Evolutionary conservation across 1,139 yeast species (phyloP), one percentile per base, ranked within the genome.

Genomic region (Zygotorulaspora mrakii): DNA sequence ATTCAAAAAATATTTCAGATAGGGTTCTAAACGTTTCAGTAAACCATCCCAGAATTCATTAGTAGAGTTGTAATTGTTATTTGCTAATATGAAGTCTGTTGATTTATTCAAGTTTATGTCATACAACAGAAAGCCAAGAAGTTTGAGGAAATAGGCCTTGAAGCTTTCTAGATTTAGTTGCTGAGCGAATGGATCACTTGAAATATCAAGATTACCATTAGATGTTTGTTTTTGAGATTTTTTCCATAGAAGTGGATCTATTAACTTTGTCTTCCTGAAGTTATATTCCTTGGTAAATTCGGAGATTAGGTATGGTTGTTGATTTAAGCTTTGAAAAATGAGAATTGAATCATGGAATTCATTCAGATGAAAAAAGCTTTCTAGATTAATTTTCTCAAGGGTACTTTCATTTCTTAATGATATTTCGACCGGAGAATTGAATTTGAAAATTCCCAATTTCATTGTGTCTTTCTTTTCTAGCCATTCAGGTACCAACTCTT

Each of bases 351-450:
- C 96, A 59, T 78, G 85, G 17, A 91, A 68, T 9, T 88, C 82
- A 11, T 79, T 73, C 39, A 88, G 64, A 42, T 81, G 79, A 22
- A 66, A 61, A 41, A 58, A 56, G 11, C 55, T 51, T 2, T 57
- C 54, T 4, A 59, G 39, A 27, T 55, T 53, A 7, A 65, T 52
- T 9, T 56, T 40, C 3, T 50, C 50, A 24, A 66, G 53, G 8
- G 46, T 46, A 4, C 42, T 39, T 28, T 54, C 54, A 43, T 77
- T 80, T 51, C 94, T 69, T 60, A 83, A 69, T 4, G 88, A 77
- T 10, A 79, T 63, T 61, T 89, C 97, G 5, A 88, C 86, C 0
- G 95, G 87, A 0, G 96, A 84, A 58, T 88, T 88, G 48, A 89
- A 75, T 54, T 82, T 81, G 59, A 77, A 88, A 13, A 75, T 71